phyloP scores from a whole-genome alignment of 1,284 basidiomycete genomes.

The Sporisorium graminicola region DNA sequence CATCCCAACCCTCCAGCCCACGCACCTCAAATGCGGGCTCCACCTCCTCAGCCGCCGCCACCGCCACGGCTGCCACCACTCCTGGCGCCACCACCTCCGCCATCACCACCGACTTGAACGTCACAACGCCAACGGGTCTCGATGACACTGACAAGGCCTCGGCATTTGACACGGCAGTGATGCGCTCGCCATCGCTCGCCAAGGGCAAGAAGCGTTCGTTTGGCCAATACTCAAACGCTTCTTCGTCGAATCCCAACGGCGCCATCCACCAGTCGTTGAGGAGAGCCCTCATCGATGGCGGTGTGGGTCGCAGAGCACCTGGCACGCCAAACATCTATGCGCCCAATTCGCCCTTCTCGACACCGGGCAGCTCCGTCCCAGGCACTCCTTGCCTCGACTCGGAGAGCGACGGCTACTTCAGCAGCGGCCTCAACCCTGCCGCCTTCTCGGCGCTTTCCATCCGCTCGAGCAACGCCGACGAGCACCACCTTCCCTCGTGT shows the following conservation, averaged over 20 bases:
- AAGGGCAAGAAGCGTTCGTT: constrained; percentile 69
- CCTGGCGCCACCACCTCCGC: constrained; percentile 12
- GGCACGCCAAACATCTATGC: constrained; percentile 62
- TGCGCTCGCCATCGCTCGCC: constrained; percentile 55
- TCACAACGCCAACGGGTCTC: constrained; percentile 29
- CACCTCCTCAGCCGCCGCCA: constrained; percentile 23
- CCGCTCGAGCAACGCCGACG: constrained; percentile 51
- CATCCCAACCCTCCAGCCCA: constrained; percentile 61
- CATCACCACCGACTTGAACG: constrained; percentile 20
- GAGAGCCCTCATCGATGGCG: constrained; percentile 67
- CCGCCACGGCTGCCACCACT: constrained; percentile 26
- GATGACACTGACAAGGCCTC: constrained; percentile 61
- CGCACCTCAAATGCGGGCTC: constrained; percentile 45
- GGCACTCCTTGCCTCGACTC: constrained; percentile 61
- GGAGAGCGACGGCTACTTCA: constrained; percentile 63
- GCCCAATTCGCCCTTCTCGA: constrained; percentile 68
- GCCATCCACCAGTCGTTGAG: constrained; percentile 62
- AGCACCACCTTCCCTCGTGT: constrained; percentile 68
- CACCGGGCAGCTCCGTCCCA: constrained; percentile 65
- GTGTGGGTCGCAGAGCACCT: constrained; percentile 55
- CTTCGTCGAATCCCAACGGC: constrained; percentile 40
- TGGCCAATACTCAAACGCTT: constrained; percentile 55
- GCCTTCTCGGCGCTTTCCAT: constrained; percentile 67
- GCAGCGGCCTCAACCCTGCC: constrained; percentile 54
- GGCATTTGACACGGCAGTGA: constrained; percentile 64